Percentiles rank a stretch among this genome's conserved stretches.
These are phyloP conservation scores for Mimosa bimucronata DNA, from an alignment of 306 rosid genomes.

Conservation along the genomic window DNA sequence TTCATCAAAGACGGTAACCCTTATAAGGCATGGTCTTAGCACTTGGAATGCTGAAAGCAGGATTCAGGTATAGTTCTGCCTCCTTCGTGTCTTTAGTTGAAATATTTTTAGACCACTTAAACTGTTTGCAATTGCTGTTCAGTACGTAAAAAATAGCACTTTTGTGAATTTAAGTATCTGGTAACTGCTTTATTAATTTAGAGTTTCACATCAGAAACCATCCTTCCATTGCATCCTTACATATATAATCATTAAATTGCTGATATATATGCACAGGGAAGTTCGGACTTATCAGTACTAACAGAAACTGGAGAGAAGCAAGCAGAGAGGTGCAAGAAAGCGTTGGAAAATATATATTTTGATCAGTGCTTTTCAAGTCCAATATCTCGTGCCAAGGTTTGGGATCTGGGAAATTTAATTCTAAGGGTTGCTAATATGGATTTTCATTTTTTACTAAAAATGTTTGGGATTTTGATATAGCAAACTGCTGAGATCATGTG, in stretches of 20 bases:
- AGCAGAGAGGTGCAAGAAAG: constrained; percentile 68
- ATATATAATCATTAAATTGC: constrained; percentile 29
- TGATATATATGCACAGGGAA: constrained; percentile 45
- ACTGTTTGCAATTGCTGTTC: constrained; percentile 12
- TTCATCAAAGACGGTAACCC: constrained; percentile 70
- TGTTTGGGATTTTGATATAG: constrained; percentile 47
- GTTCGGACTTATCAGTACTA: constrained; percentile 73
- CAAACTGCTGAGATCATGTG: constrained; percentile 76
- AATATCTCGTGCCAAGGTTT: constrained; percentile 83
- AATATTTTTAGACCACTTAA: constrained; percentile 1
- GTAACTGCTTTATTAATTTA: background rate
- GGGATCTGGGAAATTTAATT: constrained; percentile 17
- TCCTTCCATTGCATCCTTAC: background rate
- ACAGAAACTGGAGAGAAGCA: constrained; percentile 65
- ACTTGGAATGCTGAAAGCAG: constrained; percentile 78
- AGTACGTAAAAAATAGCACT: background rate
- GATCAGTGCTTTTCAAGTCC: constrained; percentile 75
- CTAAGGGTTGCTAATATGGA: constrained; percentile 16
- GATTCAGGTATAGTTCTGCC: constrained; percentile 51
- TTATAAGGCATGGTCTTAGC: constrained; percentile 74
- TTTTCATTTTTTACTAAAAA: constrained; percentile 25
- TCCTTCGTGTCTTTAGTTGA: constrained; percentile 22
- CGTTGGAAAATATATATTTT: constrained; percentile 59
- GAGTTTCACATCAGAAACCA: background rate
- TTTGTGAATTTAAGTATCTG: background rate